Evolutionary conservation across 2,329 filamentous ascomycete species (phyloP), one percentile per base, ranked within the genome.

Genomic region (Helicocarpus griseus): DNA sequence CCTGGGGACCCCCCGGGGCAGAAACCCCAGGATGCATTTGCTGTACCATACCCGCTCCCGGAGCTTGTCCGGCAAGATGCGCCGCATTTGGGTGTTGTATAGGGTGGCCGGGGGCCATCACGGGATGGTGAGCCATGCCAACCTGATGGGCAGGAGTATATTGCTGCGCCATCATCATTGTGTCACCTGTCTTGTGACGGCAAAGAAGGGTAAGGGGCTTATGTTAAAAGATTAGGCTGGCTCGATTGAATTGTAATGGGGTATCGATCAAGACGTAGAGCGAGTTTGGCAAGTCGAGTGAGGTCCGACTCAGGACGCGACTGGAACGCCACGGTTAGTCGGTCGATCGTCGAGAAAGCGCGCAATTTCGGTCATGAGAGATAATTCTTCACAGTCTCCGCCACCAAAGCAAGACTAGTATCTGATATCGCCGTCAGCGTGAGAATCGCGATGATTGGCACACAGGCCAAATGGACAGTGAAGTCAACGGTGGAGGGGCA

Each of bases 1-100:
- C 79, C 56, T 81, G 78, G 47, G 80, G 78, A 22, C 74, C 78
- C 56, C 73, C 74, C 24, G 79, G 77, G 28, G 73, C 77, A 49
- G 80, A 81, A 35, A 81, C 79, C 51, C 79, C 79, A 49, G 77
- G 78, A 58, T 80, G 78, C 73, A 83, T 80, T 60, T 74, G 77
- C 65, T 79, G 79, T 48, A 73, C 69, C 69, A 76, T 76, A 36
- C 65, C 69, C 35, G 65, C 64, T 11, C 67, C 70, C 11, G 77
- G 78, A 52, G 75, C 75, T 46, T 63, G 65, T 51, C 62, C 64
- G 24, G 70, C 75, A 69, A 78, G 64, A 54, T 73, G 80, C 50
- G 75, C 75, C 58, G 78, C 76, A 54, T 77, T 79, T 45, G 77
- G 78, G 60, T 78, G 77, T 61, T 78, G 77, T 73, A 82, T 81